phyloP scores from a whole-genome alignment of 1,284 basidiomycete species.

The Schizopora paradoxa region DNA sequence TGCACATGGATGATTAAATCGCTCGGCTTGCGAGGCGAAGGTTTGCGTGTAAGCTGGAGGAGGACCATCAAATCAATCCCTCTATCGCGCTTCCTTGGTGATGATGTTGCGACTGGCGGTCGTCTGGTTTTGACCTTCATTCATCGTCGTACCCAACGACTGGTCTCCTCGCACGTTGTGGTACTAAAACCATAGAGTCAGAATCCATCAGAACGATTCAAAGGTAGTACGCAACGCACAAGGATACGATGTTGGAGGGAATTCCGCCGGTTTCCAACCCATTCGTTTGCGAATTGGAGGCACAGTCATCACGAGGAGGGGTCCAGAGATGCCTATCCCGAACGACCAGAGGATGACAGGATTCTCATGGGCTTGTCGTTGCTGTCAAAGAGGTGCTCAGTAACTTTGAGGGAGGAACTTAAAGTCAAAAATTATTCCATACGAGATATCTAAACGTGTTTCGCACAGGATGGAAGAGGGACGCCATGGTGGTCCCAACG shows the following conservation, averaged over 20 bases:
- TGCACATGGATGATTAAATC: no score
- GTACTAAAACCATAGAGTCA: conserved; percentile 21
- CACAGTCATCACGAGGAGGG: conserved; percentile 68
- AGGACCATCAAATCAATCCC: no score
- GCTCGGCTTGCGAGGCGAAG: no score
- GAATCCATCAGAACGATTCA: neutral
- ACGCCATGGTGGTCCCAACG: conserved; percentile 44
- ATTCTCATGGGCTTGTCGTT: conserved; percentile 86
- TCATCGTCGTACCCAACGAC: conserved; percentile 42
- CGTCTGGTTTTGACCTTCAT: no score
- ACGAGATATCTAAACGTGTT: conserved; percentile 50
- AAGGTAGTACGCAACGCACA: conserved; percentile 45
- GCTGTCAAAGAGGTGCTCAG: conserved; percentile 40
- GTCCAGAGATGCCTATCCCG: conserved; percentile 72
- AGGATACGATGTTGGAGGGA: conserved; percentile 82
- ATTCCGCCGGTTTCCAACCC: conserved; percentile 73
- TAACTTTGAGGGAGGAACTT: neutral
- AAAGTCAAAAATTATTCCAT: conserved; percentile 1
- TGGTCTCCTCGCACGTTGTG: conserved; percentile 33
- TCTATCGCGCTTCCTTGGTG: no score
- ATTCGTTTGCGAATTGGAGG: conserved; percentile 72
- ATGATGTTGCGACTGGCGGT: no score
- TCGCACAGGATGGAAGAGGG: conserved; percentile 40
- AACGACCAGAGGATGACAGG: conserved; percentile 90
- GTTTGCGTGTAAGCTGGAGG: no score